Evolutionary conservation across 2,329 filamentous ascomycete species (phyloP).

Genomic region (Penicillium fuscoglaucum): DNA sequence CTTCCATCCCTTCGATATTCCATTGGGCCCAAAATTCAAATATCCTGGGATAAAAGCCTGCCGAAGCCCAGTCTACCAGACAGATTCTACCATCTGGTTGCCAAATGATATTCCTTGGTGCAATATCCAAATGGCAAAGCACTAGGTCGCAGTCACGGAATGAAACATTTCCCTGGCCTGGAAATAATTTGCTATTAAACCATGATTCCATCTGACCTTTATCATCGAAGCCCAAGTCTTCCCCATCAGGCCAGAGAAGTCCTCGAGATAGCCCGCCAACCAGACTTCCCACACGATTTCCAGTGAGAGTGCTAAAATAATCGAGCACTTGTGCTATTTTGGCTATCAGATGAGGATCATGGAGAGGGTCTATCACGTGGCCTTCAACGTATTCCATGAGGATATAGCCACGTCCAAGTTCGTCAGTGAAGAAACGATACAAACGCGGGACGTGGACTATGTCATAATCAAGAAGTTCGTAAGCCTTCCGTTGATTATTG

Average conservation of each 20-base stretch:
- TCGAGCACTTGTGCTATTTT: background rate
- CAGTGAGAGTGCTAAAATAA: background rate
- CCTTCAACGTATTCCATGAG: background rate
- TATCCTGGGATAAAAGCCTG: background rate
- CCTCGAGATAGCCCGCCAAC: background rate
- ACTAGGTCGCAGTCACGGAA: background rate
- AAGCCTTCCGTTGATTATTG: background rate
- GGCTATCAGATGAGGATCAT: background rate
- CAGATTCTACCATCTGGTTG: background rate
- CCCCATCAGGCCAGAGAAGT: background rate
- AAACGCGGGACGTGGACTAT: background rate
- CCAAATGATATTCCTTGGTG: background rate
- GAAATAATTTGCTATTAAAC: background rate
- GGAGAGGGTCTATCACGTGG: background rate
- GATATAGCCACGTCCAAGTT: background rate
- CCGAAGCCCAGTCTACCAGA: background rate
- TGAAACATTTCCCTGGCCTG: background rate
- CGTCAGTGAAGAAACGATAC: background rate
- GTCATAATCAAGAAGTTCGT: background rate
- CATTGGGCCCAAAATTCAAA: background rate
- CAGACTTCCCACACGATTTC: background rate
- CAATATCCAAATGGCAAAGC: background rate
- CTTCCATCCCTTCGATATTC: background rate
- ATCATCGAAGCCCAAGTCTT: background rate
- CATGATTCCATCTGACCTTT: background rate